Evolutionary conservation across 192 early-diverging fungal species (phyloP), one percentile per base, ranked within the genome.

Genomic region (Thamnidium elegans): DNA sequence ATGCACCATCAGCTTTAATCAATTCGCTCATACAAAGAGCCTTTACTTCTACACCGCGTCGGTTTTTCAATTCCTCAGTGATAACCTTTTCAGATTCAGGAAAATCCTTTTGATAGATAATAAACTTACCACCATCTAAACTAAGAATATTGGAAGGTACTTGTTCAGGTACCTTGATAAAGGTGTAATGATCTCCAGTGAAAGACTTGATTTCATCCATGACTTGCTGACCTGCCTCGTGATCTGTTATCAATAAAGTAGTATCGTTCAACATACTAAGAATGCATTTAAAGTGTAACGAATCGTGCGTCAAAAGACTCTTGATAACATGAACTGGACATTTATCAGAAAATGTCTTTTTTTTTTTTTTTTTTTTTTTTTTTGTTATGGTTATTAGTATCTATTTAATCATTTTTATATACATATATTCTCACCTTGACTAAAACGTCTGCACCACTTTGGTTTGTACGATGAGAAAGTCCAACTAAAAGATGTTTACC

Each of bases 1-100:
- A 50, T 4, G 77, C 73, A 0, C 77, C 73, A 42, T 78, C 77
- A 3, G 73, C 73, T 43, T 75, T 71, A 32, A 78, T 78, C 2
- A 78, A 61, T 50, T 78, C 69, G 19, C 63, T 59, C 36, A 39
- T 39, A 39, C 36, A 39, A 69, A 51, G 50, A 17, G 61, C 26
- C 17, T 62, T 19, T 10, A 62, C 5, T 14, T 51, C 13, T 1
- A 50, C 23, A 6, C 61, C 61, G 17, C 61, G 47, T 31, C 36
- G 31, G 14, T 36, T 17, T 2, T 20, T 50, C 54, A 78, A 21
- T 34, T 62, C 58, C 3, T 63, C 44, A 2, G 53, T 47, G 2
- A 78, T 14, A 10, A 75, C 61, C 4, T 19, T 20, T 15, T 63
- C 66, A 26, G 63, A 67, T 2, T 62, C 43, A 6, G 77, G 73